Evolutionary conservation across 352 stramenopile species (phyloP), one percentile per base, ranked within the genome.

Genomic region (Phytopythium litorale): DNA sequence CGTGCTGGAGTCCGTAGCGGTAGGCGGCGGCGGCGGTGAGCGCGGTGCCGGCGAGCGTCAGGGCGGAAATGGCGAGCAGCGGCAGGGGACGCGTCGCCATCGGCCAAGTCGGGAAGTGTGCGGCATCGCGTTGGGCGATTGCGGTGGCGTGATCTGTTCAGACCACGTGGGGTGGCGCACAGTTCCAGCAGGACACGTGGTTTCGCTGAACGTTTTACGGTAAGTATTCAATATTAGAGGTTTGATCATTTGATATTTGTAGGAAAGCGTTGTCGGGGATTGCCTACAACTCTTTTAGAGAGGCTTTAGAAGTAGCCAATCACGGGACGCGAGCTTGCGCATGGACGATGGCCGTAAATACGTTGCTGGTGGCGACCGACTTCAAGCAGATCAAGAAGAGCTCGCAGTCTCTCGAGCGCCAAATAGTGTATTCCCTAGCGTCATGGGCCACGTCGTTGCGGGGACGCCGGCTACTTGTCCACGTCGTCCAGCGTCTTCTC

Each of bases 11-110:
- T 18, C 66, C 57, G 19, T 60, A 60, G 62, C 63, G 54, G 28
- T 72, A 70, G 45, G 73, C 66, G 46, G 68, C 69, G 19, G 67
- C 71, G 37, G 63, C 70, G 13, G 72, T 62, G 25, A 61, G 62
- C 8, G 70, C 67, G 7, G 75, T 75, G 30, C 72, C 75, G 7
- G 70, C 60, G 52, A 80, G 63, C 46, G 74, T 73, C 18, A 84
- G 64, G 25, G 76, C 56, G 38, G 56, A 58, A 58, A 43, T 58
- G 52, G 52, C 52, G 12, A 58, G 21, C 19, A 57, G 30, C 30
- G 51, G 35, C n/a, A 43, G 37, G 18, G 32, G n/a, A 32, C 52
- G 52, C 32, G 46, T 52, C 46, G 46, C 23, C 46, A 52, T 52
- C 21, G 23, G 46, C 45, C 23, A 15, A 52, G 3, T 52, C 7